Conservation (phyloP, 2,329 filamentous ascomycete genomes). For the Oidium heveae region DNA sequence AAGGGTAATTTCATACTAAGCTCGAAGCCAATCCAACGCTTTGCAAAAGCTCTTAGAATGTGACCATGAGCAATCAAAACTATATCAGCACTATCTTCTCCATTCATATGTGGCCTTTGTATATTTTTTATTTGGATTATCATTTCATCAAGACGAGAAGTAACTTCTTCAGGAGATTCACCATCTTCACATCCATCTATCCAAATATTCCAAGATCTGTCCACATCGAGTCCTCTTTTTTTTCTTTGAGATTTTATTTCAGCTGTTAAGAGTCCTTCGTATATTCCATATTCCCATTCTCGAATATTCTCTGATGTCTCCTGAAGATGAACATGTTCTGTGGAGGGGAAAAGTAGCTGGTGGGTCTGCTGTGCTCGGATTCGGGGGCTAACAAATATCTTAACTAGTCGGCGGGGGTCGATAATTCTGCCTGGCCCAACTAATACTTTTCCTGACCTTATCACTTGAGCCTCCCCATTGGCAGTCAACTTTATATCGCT, state of each 20-base stretch:
- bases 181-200: slow-evolving; percentile 24
- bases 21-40: slow-evolving; percentile 25
- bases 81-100: slow-evolving; percentile 21
- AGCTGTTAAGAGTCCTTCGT: slow-evolving; percentile 21
- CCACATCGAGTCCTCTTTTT: slow-evolving; percentile 19
- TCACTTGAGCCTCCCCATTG: slow-evolving; percentile 19
- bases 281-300: slow-evolving; percentile 25
- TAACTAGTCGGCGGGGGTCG: slow-evolving; percentile 20
- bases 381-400: slow-evolving; percentile 22
- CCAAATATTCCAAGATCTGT: slow-evolving; percentile 26
- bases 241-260: slow-evolving; percentile 18
- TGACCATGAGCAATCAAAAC: slow-evolving; percentile 19
- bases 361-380: slow-evolving; percentile 21
- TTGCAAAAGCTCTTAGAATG: slow-evolving; percentile 28
- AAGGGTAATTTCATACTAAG: slow-evolving; percentile 13
- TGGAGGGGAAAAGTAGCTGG: slow-evolving; percentile 18
- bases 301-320: slow-evolving; percentile 20
- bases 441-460: slow-evolving; percentile 16
- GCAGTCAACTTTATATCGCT: slow-evolving; percentile 18
- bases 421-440: slow-evolving; percentile 23
- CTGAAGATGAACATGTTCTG: slow-evolving; percentile 5
- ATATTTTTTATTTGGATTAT: slow-evolving; percentile 24
- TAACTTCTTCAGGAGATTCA: slow-evolving; percentile 23
- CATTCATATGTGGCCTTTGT: slow-evolving; percentile 20
- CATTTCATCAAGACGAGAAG: slow-evolving; percentile 21